Conservation (phyloP, 805 yeast species). For the Yamadazyma scolyti region DNA sequence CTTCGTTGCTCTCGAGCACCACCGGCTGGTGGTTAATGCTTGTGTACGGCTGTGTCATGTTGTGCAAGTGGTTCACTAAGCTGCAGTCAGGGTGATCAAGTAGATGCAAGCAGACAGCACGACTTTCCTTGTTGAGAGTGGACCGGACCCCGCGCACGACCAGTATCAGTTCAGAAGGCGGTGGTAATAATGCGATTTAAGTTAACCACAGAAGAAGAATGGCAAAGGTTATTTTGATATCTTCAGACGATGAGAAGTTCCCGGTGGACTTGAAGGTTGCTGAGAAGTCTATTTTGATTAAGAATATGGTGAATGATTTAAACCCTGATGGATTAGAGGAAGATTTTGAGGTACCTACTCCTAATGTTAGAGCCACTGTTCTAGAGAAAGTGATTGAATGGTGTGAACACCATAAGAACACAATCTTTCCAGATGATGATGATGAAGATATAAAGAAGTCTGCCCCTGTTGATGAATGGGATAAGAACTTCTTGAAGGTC, state of each 20-base stretch:
- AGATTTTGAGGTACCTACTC: conserved; percentile 80
- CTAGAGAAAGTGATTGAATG: conserved; percentile 86
- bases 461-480: conserved; percentile 93
- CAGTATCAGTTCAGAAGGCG: too few relatives aligned
- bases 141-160: too few relatives aligned
- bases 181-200: too few relatives aligned
- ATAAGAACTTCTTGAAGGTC: conserved; percentile 84
- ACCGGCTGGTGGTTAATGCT: conserved; percentile 7
- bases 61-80: background rate
- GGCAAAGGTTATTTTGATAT: conserved; percentile 51
- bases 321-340: conserved; percentile 59
- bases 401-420: conserved; percentile 90
- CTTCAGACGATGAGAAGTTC: conserved; percentile 78
- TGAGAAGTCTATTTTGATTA: conserved; percentile 77
- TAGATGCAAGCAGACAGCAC: too few relatives aligned
- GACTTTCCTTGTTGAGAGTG: too few relatives aligned
- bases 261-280: conserved; percentile 77
- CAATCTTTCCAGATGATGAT: conserved; percentile 66
- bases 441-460: conserved; percentile 81
- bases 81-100: too few relatives aligned
- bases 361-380: conserved; percentile 83
- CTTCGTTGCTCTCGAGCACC: conserved; percentile 22
- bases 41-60: background rate
- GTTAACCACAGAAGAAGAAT: conserved; percentile 2
- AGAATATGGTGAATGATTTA: conserved; percentile 78